Base-by-base conservation (phyloP, 495 filamentous ascomycete species). In the Aspergillus nanangensis region DNA sequence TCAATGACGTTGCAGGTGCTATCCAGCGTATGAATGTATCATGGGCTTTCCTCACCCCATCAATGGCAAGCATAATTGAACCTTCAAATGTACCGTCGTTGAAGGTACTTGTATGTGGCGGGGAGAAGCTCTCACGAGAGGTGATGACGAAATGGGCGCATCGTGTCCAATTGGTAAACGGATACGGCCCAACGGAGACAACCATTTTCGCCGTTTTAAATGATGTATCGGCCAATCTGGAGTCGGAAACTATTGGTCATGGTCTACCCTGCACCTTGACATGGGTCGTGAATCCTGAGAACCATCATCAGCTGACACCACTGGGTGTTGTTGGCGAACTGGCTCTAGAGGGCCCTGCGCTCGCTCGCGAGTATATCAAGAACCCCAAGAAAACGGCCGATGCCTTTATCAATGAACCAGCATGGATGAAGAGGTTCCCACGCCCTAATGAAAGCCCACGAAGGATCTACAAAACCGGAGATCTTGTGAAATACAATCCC, bases 181-280 rank as follows among this genome's bases (percentile, higher is more conserved):
- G 66, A 0, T 85, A 85, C 42, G 81, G 81, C 1, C 81, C 80
- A 3, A 77, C 73, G 0, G 82, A 84, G 39, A 69, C 69, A 7
- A 60, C 61, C 15, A 60, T 74, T 14, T 68, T 70, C 35, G 66
- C 67, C 3, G 50, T 58, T 2, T 29, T 69, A 17, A 78, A 50
- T 62, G 48, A 60, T 14, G 58, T 68, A 7, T 57, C 56, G 13
- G 20, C 53, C 27, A 58, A 56, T 32, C 56, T 54, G 14, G 51
- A 71, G 14, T 56, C 80, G 0, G 61, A 60, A 20, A 73, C 62
- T 46, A 77, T 83, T 41, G 78, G 80, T 0, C 60, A 65, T 29
- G 69, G 66, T 3, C 70, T 63, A 55, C 69, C 50, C 34, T 73
- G 45, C 60, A 74, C 56, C 41, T 59, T 62, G 18, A 70, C 75